Base-by-base conservation (phyloP, 2,329 filamentous ascomycete genomes). In the Emergomyces orientalis region DNA sequence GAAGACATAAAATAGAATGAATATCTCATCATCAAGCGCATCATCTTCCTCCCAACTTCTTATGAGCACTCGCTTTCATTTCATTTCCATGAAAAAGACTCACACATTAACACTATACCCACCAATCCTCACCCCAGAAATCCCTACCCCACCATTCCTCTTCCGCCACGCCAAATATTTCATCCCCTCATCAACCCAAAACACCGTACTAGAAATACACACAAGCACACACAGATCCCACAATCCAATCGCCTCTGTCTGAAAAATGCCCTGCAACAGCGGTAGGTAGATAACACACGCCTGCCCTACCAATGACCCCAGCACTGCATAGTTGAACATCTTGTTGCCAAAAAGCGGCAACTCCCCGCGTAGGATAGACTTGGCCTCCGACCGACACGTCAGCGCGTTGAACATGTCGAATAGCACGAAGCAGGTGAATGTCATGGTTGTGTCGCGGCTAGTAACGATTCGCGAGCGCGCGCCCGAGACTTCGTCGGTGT, bases 371-470 rank as follows among this genome's bases (percentile, higher is more conserved):
- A 99, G 83, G 5, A 99, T 82, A 13, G 90, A 95, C 75, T 97
- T 97, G 66, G 84, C 86, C 73, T 96, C 92, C 8, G 89, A 95
- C 57, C 94, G 90, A 77, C 94, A 99, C 19, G 90, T 88, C 27
- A 99, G 81, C 1, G 94, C 94, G 76, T 99, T 97, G 81, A 97
- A 97, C 94, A 99, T 99, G 80, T 99, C 94, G 76, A 97, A 99
- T 61, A 99, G 84, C 55, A 99, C 94, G 73, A 99, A 99, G 77
- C 92, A 96, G 6, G 94, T 99, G 74, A 99, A 99, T 0, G 94
- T 97, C 89, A 99, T 97, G 67, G 94, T 99, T 1, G 94, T 99
- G 77, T 99, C 94, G 69, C 95, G 91, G 59, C 90, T 90, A 0
- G 88, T 95, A 64, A 97, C 89, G 63, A 87, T 80, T 62, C 90